phyloP scores from a whole-genome alignment of 495 filamentous ascomycete genomes.

The Annulohypoxylon maeteangense region DNA sequence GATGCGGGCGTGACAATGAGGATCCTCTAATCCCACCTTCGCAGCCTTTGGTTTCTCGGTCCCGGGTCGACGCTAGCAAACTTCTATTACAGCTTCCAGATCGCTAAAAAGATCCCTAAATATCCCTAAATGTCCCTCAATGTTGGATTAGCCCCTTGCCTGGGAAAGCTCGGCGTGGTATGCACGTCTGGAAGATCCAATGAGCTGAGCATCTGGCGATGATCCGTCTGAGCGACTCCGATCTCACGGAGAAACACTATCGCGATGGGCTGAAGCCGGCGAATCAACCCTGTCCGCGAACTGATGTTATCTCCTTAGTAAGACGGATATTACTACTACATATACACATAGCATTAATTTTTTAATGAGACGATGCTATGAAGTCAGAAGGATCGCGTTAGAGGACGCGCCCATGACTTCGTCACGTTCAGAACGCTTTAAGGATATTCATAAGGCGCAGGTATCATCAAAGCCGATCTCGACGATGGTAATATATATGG shows the following conservation, averaged over 20 bases:
- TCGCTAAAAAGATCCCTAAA: background rate
- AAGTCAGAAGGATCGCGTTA: conserved; percentile 31
- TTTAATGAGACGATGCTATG: conserved; percentile 27
- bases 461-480: conserved; percentile 8
- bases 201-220: conserved; percentile 26
- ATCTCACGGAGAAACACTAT: conserved; percentile 32
- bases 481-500: background rate
- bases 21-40: conserved; percentile 24
- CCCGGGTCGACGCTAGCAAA: conserved; percentile 39
- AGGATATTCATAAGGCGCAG: background rate
- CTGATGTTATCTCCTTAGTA: conserved; percentile 19
- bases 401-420: conserved; percentile 30
- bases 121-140: too few relatives aligned
- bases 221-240: conserved; percentile 21
- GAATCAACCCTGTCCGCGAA: conserved; percentile 21
- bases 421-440: conserved; percentile 9
- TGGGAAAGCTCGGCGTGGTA: conserved; percentile 20
- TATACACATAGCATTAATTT: conserved; percentile 21
- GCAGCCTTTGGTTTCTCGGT: conserved; percentile 29
- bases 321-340: conserved; percentile 10
- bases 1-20: conserved; percentile 11
- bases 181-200: conserved; percentile 23
- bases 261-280: conserved; percentile 28
- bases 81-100: conserved; percentile 36
- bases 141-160: conserved; percentile 23